Percentiles rank a stretch among this genome's conserved stretches.
Evolutionary conservation across 2,329 filamentous ascomycete species (phyloP).

Genomic region (Talaromyces sp.): DNA sequence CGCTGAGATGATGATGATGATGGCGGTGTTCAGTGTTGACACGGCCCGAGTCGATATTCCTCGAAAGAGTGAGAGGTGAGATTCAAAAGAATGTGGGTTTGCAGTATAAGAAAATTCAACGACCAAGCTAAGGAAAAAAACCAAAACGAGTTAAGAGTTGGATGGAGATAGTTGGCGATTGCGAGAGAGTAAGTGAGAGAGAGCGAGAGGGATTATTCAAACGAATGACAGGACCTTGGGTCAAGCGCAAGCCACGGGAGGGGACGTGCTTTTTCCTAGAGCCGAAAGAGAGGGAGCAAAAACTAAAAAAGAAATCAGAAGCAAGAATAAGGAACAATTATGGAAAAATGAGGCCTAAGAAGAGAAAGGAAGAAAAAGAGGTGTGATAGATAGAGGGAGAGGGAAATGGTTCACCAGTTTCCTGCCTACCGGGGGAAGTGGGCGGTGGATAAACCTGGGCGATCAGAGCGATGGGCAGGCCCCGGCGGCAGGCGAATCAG

Average conservation of each 20-base stretch:
- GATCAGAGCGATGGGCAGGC: background rate
- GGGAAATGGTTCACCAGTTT: background rate
- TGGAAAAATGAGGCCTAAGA: conserved; percentile 24
- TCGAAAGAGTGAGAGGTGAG: background rate
- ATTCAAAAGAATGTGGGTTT: background rate
- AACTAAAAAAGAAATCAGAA: conserved; percentile 22
- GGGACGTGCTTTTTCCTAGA: conserved; percentile 17
- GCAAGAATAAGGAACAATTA: conserved; percentile 17
- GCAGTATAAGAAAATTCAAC: background rate
- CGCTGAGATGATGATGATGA: background rate
- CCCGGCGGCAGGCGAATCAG: conserved; percentile 20
- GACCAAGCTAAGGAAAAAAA: background rate
- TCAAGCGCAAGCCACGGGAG: conserved; percentile 18
- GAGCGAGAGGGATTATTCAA: conserved; percentile 11
- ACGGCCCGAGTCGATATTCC: background rate
- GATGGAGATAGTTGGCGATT: background rate
- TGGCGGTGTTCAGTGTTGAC: background rate
- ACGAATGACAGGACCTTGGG: conserved; percentile 31
- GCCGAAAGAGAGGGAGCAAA: conserved; percentile 16
- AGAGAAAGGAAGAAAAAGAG: conserved; percentile 25
- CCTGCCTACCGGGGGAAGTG: conserved; percentile 8
- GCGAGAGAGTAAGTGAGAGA: background rate
- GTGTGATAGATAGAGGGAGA: conserved; percentile 14
- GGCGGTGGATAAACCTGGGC: conserved; percentile 27
- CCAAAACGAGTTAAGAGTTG: conserved; percentile 1